These are phyloP conservation scores for Eucalyptus caleyi DNA, from an alignment of 345 rosid genomes.

Conservation along the genomic window DNA sequence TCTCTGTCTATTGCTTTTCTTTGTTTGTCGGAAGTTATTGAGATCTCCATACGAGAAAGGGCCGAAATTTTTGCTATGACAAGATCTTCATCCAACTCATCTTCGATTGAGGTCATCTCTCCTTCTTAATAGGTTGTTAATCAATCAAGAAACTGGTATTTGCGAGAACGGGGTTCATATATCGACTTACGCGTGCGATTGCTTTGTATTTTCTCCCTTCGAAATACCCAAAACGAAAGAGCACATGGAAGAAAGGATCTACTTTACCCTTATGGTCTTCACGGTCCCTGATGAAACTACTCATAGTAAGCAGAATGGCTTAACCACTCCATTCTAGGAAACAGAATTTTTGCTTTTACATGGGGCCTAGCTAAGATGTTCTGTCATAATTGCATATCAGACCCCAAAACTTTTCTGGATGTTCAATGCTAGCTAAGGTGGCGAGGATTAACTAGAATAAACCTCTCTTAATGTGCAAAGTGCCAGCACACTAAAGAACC, in stretches of 20 bases:
- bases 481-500: not conserved
- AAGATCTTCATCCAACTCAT: not conserved
- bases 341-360: not conserved
- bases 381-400: not conserved
- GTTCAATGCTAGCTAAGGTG: not conserved
- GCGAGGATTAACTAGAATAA: not conserved
- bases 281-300: not conserved
- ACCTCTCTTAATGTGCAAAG: not conserved
- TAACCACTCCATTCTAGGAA: not conserved
- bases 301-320: not conserved
- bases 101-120: not conserved
- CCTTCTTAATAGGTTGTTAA: not conserved
- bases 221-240: not conserved
- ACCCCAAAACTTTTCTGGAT: not conserved
- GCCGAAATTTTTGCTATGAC: not conserved
- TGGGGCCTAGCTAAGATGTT: not conserved
- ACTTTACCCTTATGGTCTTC: not conserved
- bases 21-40: not conserved
- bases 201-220: not conserved
- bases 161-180: not conserved
- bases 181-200: not conserved
- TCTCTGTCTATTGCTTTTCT: not conserved
- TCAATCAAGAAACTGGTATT: not conserved
- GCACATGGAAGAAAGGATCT: not conserved
- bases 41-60: not conserved